Base-by-base conservation (phyloP, 2,329 filamentous ascomycete genomes). In the Ascochyta koolunga region DNA sequence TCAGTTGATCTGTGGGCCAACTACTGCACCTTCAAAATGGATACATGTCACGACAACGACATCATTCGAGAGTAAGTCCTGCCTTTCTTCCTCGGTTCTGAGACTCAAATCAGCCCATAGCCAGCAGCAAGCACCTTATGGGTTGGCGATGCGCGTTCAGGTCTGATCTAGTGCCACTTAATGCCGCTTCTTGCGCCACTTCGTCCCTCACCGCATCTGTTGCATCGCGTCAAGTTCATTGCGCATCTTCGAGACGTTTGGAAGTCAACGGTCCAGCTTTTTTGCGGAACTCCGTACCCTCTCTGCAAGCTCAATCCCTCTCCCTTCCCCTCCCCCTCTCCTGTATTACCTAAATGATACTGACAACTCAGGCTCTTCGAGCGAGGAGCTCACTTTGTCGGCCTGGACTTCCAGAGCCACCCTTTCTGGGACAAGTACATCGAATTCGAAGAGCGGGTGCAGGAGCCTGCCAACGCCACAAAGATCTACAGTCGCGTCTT, bases 371-470 rank as follows among this genome's bases (percentile, higher is more conserved):
- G 95, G 65, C 84, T 98, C 8, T 98, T 98, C 71, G 93, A 99
- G 74, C 90, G 95, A 62, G 95, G 89, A 59, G 90, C 91, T 24
- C 83, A 84, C 25, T 88, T 85, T 66, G 92, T 96, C 35, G 95
- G 95, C 15, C 83, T 98, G 16, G 95, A 99, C 76, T 99, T 96
- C 71, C 82, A 96, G 25, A 89, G 93, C 2, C 92, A 97, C 72
- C 92, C 92, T 1, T 97, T 99, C 78, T 99, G 95, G 95, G 95
- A 99, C 76, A 98, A 96, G 77, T 99, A 96, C 70, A 86, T 99
- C 60, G 95, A 98, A 72, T 98, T 96, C 68, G 95, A 98, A 73
- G 93, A 97, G 73, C 89, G 93, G 1, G 82, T 93, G 58, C 64
- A 69, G 39, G 66, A 70, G 29, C 59, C 62, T 7, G 55, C 62